These are phyloP conservation scores for Casuarina equisetifolia DNA, from an alignment of 306 rosid species.

Conservation along the genomic window DNA sequence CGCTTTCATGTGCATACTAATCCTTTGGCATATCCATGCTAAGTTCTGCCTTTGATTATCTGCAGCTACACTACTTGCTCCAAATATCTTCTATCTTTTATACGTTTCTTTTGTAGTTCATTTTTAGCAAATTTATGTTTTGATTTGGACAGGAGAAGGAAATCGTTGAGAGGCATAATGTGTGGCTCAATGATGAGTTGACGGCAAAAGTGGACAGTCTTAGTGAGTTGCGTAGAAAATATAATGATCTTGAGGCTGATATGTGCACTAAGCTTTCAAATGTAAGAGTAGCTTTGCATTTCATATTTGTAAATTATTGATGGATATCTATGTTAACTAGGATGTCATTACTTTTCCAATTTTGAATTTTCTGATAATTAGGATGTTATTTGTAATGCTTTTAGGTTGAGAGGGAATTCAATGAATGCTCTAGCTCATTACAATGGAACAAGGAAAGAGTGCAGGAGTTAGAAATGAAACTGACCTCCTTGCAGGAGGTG, in stretches of 20 bases:
- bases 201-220: slow-evolving; percentile 63
- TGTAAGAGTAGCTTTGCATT: slow-evolving; percentile 43
- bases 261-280: slow-evolving; percentile 64
- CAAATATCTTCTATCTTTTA: slow-evolving; percentile 7
- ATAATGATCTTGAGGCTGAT: slow-evolving; percentile 73
- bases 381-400: background rate
- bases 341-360: background rate
- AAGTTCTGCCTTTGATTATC: background rate
- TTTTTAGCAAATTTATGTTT: slow-evolving; percentile 23
- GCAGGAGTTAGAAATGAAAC: slow-evolving; percentile 64
- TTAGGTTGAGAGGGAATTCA: slow-evolving; percentile 71
- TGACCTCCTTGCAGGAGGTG: slow-evolving; percentile 77
- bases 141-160: slow-evolving; percentile 77
- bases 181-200: slow-evolving; percentile 84
- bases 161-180: slow-evolving; percentile 78
- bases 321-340: background rate
- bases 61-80: slow-evolving; percentile 2
- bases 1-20: background rate
- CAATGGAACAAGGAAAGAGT: slow-evolving; percentile 86
- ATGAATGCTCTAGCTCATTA: slow-evolving; percentile 71
- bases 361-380: slow-evolving; percentile 5
- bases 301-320: slow-evolving; percentile 11
- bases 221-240: slow-evolving; percentile 58
- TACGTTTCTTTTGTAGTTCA: slow-evolving; percentile 10
- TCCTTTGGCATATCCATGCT: background rate